phyloP scores from a whole-genome alignment of 352 stramenopile species.

The Globisporangium splendens region DNA sequence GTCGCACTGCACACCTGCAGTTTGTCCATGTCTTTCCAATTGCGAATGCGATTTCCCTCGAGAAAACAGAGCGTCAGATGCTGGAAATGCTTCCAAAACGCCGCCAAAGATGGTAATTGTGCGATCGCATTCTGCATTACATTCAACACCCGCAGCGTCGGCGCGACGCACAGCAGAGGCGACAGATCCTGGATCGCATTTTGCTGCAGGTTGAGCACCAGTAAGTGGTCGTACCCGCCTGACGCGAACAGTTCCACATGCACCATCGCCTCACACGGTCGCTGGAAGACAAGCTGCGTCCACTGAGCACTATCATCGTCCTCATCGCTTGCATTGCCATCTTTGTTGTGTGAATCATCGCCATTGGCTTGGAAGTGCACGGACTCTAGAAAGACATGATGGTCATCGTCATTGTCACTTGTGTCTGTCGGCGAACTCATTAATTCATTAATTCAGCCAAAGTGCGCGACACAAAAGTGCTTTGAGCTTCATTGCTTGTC shows the following conservation, averaged over 20 bases:
- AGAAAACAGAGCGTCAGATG: slow-evolving; percentile 56
- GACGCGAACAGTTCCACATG: slow-evolving; percentile 30
- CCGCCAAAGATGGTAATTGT: slow-evolving; percentile 26
- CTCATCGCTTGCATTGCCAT: slow-evolving; percentile 5
- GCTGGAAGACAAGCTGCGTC: slow-evolving; percentile 54
- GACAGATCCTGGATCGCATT: slow-evolving; percentile 54
- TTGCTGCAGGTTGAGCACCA: slow-evolving; percentile 58
- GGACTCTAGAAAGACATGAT: too few relatives aligned
- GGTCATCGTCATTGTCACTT: neutral
- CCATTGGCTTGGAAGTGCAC: neutral
- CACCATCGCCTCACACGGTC: slow-evolving; percentile 31
- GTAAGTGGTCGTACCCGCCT: slow-evolving; percentile 45
- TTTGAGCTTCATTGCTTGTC: too few relatives aligned
- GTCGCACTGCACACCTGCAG: slow-evolving; percentile 31
- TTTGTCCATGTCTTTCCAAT: slow-evolving; percentile 48
- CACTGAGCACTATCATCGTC: slow-evolving; percentile 27
- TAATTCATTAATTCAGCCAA: neutral
- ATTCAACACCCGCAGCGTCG: slow-evolving; percentile 59
- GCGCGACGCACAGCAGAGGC: slow-evolving; percentile 35
- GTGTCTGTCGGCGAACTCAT: neutral
- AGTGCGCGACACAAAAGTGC: too few relatives aligned
- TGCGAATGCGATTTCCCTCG: slow-evolving; percentile 42
- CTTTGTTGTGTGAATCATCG: neutral
- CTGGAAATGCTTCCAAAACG: slow-evolving; percentile 56
- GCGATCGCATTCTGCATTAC: slow-evolving; percentile 48